Percentiles rank a stretch among this genome's conserved stretches.
phyloP scores from a whole-genome alignment of 805 yeast species.

The Myxozyma monticola region DNA sequence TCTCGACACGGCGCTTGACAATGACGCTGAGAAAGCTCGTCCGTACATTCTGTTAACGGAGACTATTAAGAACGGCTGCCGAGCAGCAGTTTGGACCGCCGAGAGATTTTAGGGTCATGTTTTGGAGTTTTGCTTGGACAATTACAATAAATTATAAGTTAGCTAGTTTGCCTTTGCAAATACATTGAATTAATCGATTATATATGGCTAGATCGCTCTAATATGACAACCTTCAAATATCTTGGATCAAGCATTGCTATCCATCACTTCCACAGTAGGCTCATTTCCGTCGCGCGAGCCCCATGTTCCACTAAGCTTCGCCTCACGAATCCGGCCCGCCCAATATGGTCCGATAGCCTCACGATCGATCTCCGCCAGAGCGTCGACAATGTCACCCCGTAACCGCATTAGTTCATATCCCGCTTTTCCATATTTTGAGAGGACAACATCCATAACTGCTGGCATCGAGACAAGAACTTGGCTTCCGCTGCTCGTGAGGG shows the following conservation, averaged over 20 bases:
- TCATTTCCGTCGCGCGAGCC: conserved; percentile 12
- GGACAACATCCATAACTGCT: conserved; percentile 27
- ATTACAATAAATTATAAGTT: neutral
- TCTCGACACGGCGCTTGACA: conserved; percentile 85
- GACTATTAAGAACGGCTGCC: conserved; percentile 76
- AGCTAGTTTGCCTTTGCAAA: neutral
- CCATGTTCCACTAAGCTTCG: conserved; percentile 20
- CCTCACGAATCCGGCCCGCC: conserved; percentile 22
- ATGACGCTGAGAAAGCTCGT: conserved; percentile 90
- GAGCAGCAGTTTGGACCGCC: conserved; percentile 88
- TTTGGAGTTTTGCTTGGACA: neutral
- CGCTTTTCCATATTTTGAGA: conserved; percentile 16
- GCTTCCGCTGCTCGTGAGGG: conserved; percentile 22
- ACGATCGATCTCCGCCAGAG: conserved; percentile 13
- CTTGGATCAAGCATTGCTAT: conserved; percentile 18
- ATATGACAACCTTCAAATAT: no score
- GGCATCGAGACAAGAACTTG: conserved; percentile 24
- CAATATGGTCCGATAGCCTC: conserved; percentile 26
- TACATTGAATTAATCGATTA: neutral
- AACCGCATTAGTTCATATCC: conserved; percentile 22
- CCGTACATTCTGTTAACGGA: conserved; percentile 91
- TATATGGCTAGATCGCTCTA: no score
- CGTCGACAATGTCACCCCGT: conserved; percentile 24
- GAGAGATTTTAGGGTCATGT: conserved; percentile 60
- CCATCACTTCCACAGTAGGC: conserved; percentile 27